Evolutionary conservation across 805 yeast species (phyloP).

Genomic region (Schwanniomyces pseudopolymorphus): DNA sequence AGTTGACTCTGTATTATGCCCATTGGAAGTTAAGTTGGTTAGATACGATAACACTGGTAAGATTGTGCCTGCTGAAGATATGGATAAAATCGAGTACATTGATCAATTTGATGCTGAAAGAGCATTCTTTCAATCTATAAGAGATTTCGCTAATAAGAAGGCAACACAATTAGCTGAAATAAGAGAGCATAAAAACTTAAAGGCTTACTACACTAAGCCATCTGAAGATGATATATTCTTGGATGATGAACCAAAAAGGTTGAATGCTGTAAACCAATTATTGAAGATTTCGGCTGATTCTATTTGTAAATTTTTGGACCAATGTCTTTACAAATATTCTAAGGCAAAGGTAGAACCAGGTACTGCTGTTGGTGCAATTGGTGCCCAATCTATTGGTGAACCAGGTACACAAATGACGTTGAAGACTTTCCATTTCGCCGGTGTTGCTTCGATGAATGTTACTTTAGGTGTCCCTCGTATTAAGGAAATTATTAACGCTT

Average conservation of each 20-base stretch:
- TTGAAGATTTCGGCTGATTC: constrained; percentile 62
- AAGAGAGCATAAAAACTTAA: constrained; percentile 55
- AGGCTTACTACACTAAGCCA: constrained; percentile 39
- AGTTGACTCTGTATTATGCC: constrained; percentile 55
- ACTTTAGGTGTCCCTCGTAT: constrained; percentile 99
- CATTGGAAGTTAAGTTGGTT: constrained; percentile 57
- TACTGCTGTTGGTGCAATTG: constrained; percentile 98
- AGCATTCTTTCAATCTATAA: constrained; percentile 73
- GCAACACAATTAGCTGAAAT: constrained; percentile 55
- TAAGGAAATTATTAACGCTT: constrained; percentile 96
- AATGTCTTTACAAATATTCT: constrained; percentile 78
- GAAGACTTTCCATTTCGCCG: constrained; percentile 95
- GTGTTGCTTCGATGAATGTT: constrained; percentile 98
- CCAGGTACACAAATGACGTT: constrained; percentile 99
- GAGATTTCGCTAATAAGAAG: constrained; percentile 59
- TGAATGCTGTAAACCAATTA: constrained; percentile 59
- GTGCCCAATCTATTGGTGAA: constrained; percentile 98
- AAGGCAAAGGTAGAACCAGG: constrained; percentile 97
- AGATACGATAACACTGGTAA: constrained; percentile 76
- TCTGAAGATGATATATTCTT: constrained; percentile 42
- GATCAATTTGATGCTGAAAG: constrained; percentile 90
- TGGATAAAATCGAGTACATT: constrained; percentile 57
- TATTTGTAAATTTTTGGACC: constrained; percentile 64
- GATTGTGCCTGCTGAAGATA: constrained; percentile 42
- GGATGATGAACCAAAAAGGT: constrained; percentile 26